Evolutionary conservation across 1,139 yeast genomes (phyloP), one percentile per base, ranked within the genome.

Genomic region (Kodamaea suecica): DNA sequence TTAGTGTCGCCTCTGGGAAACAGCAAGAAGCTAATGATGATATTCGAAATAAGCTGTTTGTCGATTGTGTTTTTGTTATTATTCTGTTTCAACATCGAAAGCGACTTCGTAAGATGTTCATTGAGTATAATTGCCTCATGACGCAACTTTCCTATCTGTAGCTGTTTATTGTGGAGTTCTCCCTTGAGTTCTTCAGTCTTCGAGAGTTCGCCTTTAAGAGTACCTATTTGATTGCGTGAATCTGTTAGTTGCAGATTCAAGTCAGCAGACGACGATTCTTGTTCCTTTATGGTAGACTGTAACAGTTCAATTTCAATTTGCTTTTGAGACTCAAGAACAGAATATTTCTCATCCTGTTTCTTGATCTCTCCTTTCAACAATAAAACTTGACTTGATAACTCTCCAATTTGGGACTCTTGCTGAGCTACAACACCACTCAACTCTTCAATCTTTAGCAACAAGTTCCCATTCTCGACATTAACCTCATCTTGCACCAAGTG

Each of bases 51-150:
- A 40, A 92, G 73, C 56, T 88, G 95, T 52, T 84, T 83, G 54
- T 90, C 97, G 1, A 90, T 87, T 38, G 84, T 88, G 30, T 64
- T 58, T 38, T 79, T 80, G 28, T 61, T 59, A 35, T 75, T 80
- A 48, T 81, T 80, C 51, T 88, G 88, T 40, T 92, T 78, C 58
- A 90, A 66, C 71, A 69, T 66, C 12, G 88, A 78, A 40, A 94
- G 63, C 2, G 97, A 95, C 53, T 92, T 90, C 12, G 95, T 88
- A 39, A 92, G 64, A 62, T 92, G 98, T 53, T 92, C 98, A 55
- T 92, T 92, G 38, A 90, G 64, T 21, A 87, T 86, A n/a, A 92
- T 92, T 2, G 95, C 95, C 59, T 92, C 97, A 55, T 92, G 97
- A 37, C 97, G 78, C 36, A 92, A 70, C 55, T 92, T 92, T 4